Evolutionary conservation across 257 asterid genomes (phyloP).

Genomic region (Rehmannia glutinosa): DNA sequence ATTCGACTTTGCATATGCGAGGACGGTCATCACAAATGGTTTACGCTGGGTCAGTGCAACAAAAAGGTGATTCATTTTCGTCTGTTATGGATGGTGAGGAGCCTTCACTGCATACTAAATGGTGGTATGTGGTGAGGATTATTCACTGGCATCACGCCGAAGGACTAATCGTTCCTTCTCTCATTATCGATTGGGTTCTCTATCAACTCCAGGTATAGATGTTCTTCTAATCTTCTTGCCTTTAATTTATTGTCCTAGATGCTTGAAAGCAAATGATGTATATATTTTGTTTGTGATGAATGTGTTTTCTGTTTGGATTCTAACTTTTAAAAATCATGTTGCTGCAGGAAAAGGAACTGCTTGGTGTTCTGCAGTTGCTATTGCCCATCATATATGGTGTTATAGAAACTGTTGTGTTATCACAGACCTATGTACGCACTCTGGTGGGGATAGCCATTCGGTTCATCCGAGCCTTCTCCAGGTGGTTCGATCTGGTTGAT

Average conservation of each 20-base stretch:
- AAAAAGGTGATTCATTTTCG: conserved; percentile 36
- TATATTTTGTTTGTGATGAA: conserved; percentile 2
- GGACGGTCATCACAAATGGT: conserved; percentile 54
- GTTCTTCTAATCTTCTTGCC: conserved; percentile 1
- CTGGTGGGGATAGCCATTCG: conserved; percentile 59
- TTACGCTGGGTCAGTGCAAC: conserved; percentile 45
- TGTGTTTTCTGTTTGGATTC: conserved; percentile 21
- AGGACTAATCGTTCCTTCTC: conserved; percentile 73
- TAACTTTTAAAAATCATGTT: conserved; percentile 1
- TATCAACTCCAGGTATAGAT: conserved; percentile 69
- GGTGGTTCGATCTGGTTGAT: conserved; percentile 87
- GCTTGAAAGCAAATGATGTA: neutral
- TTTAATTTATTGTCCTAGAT: neutral
- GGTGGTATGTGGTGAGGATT: conserved; percentile 88
- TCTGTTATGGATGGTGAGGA: conserved; percentile 44
- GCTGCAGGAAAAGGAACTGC: conserved; percentile 65
- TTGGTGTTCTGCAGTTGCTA: conserved; percentile 67
- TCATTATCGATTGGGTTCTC: conserved; percentile 77
- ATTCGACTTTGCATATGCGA: conserved; percentile 41
- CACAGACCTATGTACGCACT: conserved; percentile 73
- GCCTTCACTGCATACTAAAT: conserved; percentile 69
- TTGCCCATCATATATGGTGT: conserved; percentile 77
- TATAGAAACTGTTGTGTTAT: conserved; percentile 65
- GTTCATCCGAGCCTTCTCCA: conserved; percentile 69
- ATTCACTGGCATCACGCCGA: conserved; percentile 81